Conservation (phyloP, 495 filamentous ascomycete genomes). For the Aspergillus sparsus region DNA sequence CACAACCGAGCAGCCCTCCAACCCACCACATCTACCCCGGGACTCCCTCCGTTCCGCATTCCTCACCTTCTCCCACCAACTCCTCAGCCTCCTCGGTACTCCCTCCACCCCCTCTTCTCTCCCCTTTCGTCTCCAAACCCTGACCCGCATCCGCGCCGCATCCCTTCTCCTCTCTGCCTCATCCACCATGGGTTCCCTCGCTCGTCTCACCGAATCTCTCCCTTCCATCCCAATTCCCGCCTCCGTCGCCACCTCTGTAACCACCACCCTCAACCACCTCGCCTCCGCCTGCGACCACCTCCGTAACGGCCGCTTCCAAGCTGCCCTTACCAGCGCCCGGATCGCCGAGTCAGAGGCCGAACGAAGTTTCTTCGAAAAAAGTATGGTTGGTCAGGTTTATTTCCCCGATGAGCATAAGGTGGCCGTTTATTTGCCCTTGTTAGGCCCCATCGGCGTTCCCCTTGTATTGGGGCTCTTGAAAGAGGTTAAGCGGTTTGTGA, state of each 20-base stretch:
- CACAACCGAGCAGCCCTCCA: constrained; percentile 24
- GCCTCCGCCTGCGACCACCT: constrained; percentile 74
- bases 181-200: constrained; percentile 89
- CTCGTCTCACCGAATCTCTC: constrained; percentile 79
- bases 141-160: constrained; percentile 81
- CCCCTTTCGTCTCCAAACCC: constrained; percentile 79
- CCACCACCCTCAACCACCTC: constrained; percentile 74
- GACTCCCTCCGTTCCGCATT: constrained; percentile 74
- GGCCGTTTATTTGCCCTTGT: constrained; percentile 89
- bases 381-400: constrained; percentile 97
- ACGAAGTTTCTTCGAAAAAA: constrained; percentile 96
- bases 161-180: constrained; percentile 86
- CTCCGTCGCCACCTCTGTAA: constrained; percentile 81
- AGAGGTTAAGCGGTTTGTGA: constrained; percentile 62
- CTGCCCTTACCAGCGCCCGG: constrained; percentile 73
- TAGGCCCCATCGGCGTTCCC: constrained; percentile 91
- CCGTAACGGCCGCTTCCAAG: constrained; percentile 61
- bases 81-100: constrained; percentile 84
- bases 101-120: constrained; percentile 77
- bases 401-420: constrained; percentile 98
- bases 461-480: constrained; percentile 80
- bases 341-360: constrained; percentile 89
- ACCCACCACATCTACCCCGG: constrained; percentile 49
- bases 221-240: constrained; percentile 88
- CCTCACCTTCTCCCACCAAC: constrained; percentile 87